Conservation (phyloP, 1,284 basidiomycete species). For the Rhodotorula sp. region DNA sequence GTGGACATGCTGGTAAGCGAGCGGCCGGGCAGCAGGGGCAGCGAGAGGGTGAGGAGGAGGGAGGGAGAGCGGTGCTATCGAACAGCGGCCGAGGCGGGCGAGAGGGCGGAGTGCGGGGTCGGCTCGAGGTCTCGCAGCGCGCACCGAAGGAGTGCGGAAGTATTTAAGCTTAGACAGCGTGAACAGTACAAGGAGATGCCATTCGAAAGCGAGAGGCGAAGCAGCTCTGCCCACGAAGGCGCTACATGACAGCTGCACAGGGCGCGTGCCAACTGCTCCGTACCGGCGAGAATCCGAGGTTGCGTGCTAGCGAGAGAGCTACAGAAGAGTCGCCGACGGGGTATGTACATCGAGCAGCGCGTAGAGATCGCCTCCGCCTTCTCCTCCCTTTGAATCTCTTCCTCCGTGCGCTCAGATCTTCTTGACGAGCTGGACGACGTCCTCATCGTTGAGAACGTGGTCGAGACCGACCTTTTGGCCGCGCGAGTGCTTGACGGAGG, state of each 20-base stretch:
- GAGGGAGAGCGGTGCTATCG: background rate
- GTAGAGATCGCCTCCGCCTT: background rate
- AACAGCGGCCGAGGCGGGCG: background rate
- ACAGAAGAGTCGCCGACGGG: background rate
- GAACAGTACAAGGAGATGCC: too few species aligned
- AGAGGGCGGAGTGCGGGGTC: background rate
- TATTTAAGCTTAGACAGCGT: too few species aligned
- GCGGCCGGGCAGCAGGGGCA: too few species aligned
- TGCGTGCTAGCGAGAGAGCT: background rate
- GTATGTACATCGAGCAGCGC: background rate
- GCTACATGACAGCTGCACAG: too few species aligned
- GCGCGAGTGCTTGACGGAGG: constrained; percentile 91
- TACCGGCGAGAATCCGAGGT: too few species aligned
- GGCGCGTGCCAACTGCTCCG: too few species aligned
- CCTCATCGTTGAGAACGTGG: constrained; percentile 42
- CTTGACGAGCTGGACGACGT: constrained; percentile 32
- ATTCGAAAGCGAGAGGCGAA: too few species aligned
- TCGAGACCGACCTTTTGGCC: constrained; percentile 96
- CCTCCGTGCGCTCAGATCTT: background rate
- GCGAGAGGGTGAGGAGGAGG: background rate
- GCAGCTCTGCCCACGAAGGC: too few species aligned
- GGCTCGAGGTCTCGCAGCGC: background rate
- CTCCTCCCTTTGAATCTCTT: background rate
- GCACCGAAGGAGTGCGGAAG: too few species aligned
- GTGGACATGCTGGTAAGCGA: background rate